A percentile compares a stretch with the other conserved stretches of the same genome.
phyloP scores from a whole-genome alignment of 2,329 filamentous ascomycete genomes.

The Coniella lustricola region DNA sequence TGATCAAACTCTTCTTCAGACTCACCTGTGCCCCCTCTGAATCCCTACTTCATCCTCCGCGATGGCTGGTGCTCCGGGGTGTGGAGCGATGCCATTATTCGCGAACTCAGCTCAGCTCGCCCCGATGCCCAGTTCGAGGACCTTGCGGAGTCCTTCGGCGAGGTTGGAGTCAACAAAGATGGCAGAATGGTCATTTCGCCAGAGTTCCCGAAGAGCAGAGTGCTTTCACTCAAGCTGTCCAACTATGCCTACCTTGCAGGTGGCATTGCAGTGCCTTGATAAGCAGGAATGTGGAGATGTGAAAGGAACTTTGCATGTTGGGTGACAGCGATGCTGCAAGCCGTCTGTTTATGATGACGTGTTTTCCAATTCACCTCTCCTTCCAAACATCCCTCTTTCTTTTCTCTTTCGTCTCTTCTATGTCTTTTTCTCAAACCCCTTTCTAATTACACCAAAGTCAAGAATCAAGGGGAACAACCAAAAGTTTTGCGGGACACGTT shows the following conservation, averaged over 20 bases:
- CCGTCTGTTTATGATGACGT: no score
- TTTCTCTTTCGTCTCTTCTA: background rate
- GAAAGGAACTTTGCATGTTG: no score
- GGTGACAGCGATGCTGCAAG: no score
- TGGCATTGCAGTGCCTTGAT: conserved; percentile 27
- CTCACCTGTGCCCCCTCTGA: conserved; percentile 61
- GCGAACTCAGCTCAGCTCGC: conserved; percentile 50
- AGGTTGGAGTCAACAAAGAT: conserved; percentile 52
- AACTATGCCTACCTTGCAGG: conserved; percentile 48
- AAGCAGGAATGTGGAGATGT: no score
- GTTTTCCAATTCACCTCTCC: background rate
- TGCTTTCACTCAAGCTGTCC: conserved; percentile 49
- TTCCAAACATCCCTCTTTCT: background rate
- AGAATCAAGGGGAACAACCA: no score
- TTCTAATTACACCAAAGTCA: no score
- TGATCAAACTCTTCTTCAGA: conserved; percentile 35
- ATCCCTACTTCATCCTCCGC: conserved; percentile 63
- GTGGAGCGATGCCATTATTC: conserved; percentile 63
- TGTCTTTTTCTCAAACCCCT: no score
- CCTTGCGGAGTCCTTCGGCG: conserved; percentile 57
- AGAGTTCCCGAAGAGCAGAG: conserved; percentile 44
- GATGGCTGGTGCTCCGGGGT: conserved; percentile 58
- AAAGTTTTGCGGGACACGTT: no score
- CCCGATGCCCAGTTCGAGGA: conserved; percentile 54
- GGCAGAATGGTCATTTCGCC: conserved; percentile 50